phyloP scores from a whole-genome alignment of 2,329 filamentous ascomycete genomes.

The Ophiostoma perfectum region DNA sequence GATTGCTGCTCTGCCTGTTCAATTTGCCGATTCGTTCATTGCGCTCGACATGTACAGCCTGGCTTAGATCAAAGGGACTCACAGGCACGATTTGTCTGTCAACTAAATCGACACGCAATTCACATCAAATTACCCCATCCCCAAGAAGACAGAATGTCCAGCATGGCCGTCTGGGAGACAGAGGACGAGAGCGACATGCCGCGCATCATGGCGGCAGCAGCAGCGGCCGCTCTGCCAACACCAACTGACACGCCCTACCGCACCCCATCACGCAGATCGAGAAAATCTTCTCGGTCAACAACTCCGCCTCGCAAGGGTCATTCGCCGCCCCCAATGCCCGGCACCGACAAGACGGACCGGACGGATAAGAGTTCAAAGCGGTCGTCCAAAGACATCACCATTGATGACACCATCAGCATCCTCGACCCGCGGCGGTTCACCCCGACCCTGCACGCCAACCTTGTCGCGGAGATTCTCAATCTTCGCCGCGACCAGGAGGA shows the following conservation, averaged over 20 bases:
- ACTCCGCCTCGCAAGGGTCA: conserved; percentile 58
- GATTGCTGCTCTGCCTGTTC: not conserved
- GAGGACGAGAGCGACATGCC: conserved; percentile 57
- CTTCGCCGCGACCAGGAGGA: conserved; percentile 85
- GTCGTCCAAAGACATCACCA: conserved; percentile 53
- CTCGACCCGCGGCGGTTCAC: conserved; percentile 91
- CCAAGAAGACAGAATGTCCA: conserved; percentile 25
- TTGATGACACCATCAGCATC: conserved; percentile 65
- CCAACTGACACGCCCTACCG: conserved; percentile 67
- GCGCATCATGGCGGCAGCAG: conserved; percentile 46
- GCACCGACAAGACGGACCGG: conserved; percentile 41
- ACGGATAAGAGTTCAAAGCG: conserved; percentile 45
- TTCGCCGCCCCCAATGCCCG: conserved; percentile 51
- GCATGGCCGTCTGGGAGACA: conserved; percentile 56
- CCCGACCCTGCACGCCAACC: conserved; percentile 85
- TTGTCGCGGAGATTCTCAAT: conserved; percentile 89
- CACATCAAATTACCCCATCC: not conserved
- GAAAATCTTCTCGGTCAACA: conserved; percentile 58
- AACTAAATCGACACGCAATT: not conserved
- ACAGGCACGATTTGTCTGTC: conserved; percentile 16
- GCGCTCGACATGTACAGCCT: conserved; percentile 20
- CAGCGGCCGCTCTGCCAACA: conserved; percentile 51
- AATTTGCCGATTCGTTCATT: not conserved
- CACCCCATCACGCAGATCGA: conserved; percentile 60
- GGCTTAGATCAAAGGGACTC: conserved; percentile 15